Evolutionary conservation across 2,329 filamentous ascomycete genomes (phyloP).

Genomic region (Coniella lustricola): DNA sequence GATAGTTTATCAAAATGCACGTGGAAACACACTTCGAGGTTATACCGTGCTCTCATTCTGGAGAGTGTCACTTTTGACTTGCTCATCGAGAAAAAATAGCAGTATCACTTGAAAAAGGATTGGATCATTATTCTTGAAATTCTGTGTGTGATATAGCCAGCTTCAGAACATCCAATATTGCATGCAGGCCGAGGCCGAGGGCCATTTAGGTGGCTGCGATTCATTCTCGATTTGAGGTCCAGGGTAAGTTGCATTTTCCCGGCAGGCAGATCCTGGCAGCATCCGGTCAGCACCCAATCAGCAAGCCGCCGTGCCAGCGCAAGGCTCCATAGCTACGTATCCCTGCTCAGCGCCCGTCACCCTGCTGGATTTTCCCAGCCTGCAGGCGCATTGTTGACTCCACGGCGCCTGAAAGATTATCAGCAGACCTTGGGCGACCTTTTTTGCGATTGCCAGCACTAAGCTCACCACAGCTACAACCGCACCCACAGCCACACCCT

Average conservation of each 20-base stretch:
- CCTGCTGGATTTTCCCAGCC: slow-evolving; percentile 6
- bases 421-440: slow-evolving; percentile 3
- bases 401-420: background rate
- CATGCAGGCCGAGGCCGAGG: no score
- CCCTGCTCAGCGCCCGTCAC: background rate
- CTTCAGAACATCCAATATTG: no score
- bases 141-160: no score
- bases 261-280: background rate
- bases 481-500: background rate
- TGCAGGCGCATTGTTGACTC: slow-evolving; percentile 6
- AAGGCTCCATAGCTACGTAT: background rate
- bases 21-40: no score
- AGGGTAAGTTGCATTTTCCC: background rate
- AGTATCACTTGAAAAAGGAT: no score
- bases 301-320: background rate
- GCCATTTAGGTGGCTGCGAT: no score
- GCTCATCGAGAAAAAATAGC: no score
- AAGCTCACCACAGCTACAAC: no score
- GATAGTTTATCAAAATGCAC: no score
- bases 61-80: no score
- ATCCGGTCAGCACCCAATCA: slow-evolving; percentile 5
- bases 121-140: no score
- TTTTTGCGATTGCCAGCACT: background rate
- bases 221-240: background rate
- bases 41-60: no score